Conservation (phyloP, 345 rosid genomes). For the Gossypium anomalum region DNA sequence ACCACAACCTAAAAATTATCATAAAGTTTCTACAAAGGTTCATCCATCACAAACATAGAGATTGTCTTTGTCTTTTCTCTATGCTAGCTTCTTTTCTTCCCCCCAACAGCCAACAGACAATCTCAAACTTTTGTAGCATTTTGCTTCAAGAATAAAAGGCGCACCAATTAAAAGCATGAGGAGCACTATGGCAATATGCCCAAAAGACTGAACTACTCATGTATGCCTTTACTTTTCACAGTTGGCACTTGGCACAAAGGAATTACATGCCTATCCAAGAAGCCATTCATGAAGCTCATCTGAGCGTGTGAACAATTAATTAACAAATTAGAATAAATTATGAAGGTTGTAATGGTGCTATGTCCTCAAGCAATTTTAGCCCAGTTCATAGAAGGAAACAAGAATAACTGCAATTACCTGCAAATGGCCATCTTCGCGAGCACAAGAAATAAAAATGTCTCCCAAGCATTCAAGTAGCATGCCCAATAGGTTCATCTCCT, state of each 20-base stretch:
- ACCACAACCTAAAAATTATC: neutral
- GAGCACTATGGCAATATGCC: neutral
- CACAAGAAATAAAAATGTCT: conserved; percentile 6
- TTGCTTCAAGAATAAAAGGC: conserved; percentile 2
- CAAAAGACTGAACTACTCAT: neutral
- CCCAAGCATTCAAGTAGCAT: neutral
- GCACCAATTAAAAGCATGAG: neutral
- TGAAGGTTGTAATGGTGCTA: neutral
- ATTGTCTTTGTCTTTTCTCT: neutral
- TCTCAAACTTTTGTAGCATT: neutral
- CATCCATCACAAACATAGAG: neutral
- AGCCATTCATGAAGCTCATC: conserved; percentile 2
- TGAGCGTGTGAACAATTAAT: neutral
- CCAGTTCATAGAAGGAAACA: neutral
- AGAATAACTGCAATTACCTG: neutral
- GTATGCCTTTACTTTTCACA: conserved; percentile 1
- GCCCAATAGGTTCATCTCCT: conserved; percentile 8
- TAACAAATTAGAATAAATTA: neutral
- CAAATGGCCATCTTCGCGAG: neutral
- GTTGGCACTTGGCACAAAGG: neutral
- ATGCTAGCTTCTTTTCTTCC: neutral
- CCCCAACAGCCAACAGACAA: neutral
- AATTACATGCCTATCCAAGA: neutral
- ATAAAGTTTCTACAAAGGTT: neutral
- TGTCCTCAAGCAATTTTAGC: neutral